Conservation (phyloP, 345 rosid species). For the Pistacia integerrima region DNA sequence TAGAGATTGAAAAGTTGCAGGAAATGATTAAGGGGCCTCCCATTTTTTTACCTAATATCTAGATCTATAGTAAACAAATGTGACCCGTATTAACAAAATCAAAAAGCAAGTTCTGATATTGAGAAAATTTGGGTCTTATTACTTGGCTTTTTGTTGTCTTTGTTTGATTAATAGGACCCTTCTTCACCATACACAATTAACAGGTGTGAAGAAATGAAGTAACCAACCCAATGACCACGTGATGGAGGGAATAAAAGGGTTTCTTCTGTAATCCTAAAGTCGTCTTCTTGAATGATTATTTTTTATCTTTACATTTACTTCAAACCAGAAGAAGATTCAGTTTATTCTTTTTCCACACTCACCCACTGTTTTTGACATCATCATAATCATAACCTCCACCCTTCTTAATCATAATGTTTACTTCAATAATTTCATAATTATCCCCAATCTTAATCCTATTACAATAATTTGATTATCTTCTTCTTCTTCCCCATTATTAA, state of each 20-base stretch:
- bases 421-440: constrained; percentile 21
- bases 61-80: constrained; percentile 4
- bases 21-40: not conserved
- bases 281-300: constrained; percentile 23
- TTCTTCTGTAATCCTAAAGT: constrained; percentile 3
- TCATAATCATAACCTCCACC: constrained; percentile 2
- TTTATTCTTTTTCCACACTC: constrained; percentile 9
- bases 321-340: constrained; percentile 1
- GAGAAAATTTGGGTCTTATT: constrained; percentile 22
- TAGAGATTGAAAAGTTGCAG: not conserved
- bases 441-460: not conserved
- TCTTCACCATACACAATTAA: too few species aligned
- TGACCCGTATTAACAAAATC: constrained; percentile 27
- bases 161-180: not conserved
- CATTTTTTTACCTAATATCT: not conserved
- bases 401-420: not conserved
- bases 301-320: constrained; percentile 5
- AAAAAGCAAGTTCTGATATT: constrained; percentile 22
- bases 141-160: constrained; percentile 26
- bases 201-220: constrained; percentile 14
- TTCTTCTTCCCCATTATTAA: too few species aligned
- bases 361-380: not conserved
- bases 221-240: constrained; percentile 17
- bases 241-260: constrained; percentile 22
- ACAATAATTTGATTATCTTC: not conserved